Percentiles rank a stretch among this genome's conserved stretches.
These are phyloP conservation scores for Leccinum fuscescens DNA, from an alignment of 1,284 basidiomycete species.

Conservation along the genomic window DNA sequence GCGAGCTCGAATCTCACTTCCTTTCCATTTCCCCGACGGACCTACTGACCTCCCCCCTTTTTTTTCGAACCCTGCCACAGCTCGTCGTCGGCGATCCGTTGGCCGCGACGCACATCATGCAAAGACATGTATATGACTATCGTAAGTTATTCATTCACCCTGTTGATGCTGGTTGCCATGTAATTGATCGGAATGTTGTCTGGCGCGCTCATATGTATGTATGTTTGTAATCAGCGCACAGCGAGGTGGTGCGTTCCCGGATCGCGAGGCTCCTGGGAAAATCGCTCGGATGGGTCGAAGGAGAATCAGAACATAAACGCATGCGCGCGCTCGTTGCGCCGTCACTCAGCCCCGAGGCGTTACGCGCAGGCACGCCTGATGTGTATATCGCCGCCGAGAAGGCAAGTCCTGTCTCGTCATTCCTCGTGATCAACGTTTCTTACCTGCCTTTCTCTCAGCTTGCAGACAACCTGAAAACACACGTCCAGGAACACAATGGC, in stretches of 20 bases:
- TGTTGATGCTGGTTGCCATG: background rate
- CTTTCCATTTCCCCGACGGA: background rate
- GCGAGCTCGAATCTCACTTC: background rate
- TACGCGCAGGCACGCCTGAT: conserved; percentile 4
- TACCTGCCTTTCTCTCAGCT: background rate
- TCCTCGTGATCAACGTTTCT: background rate
- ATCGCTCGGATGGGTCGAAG: conserved; percentile 11
- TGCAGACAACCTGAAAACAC: conserved; percentile 4
- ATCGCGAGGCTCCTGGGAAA: conserved; percentile 6
- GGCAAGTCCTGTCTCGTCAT: background rate
- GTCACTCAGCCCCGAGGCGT: conserved; percentile 6
- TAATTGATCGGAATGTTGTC: background rate
- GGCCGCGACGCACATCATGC: conserved; percentile 10
- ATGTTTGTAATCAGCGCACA: conserved; percentile 1
- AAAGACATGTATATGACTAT: conserved; percentile 11
- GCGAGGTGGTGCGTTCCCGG: conserved; percentile 3
- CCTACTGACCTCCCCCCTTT: background rate
- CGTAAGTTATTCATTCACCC: background rate
- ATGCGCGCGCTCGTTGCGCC: conserved; percentile 10
- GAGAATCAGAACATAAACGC: conserved; percentile 10
- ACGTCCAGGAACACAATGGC: conserved; percentile 2
- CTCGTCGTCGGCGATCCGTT: conserved; percentile 10
- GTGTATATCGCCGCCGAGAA: conserved; percentile 3
- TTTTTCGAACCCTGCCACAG: background rate
- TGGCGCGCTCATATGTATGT: background rate